Conservation (phyloP, 345 rosid genomes). For the thale cress (Arabidopsis thaliana) region DNA sequence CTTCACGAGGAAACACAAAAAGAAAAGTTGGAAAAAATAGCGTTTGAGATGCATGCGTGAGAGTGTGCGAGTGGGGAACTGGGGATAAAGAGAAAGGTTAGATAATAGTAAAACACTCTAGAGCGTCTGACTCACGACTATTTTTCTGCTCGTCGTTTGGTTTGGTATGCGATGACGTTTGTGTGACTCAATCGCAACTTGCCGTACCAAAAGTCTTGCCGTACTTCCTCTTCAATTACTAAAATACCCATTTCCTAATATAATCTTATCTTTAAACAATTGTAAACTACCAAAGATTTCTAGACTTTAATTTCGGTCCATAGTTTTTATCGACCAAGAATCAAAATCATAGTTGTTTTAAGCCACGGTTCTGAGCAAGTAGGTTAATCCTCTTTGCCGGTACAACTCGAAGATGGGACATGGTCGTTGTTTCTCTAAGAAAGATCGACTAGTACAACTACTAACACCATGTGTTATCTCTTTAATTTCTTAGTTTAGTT, state of each 20-base stretch:
- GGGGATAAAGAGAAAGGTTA: not conserved
- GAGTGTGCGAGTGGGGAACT: constrained; percentile 14
- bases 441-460: not conserved
- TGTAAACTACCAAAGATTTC: no score
- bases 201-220: constrained; percentile 48
- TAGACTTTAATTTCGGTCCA: no score
- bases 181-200: constrained; percentile 39
- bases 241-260: constrained; percentile 29
- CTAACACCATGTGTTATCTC: not conserved
- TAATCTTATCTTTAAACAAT: not conserved
- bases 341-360: not conserved
- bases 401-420: not conserved
- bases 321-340: not conserved
- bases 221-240: constrained; percentile 34
- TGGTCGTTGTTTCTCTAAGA: not conserved
- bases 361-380: not conserved
- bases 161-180: constrained; percentile 42
- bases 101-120: constrained; percentile 47
- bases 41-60: not conserved
- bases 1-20: not conserved
- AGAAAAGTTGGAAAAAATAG: not conserved
- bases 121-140: constrained; percentile 51
- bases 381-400: not conserved
- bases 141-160: constrained; percentile 21
- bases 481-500: not conserved